Percentiles rank a stretch among this genome's conserved stretches.
These are phyloP conservation scores for Fraxinus excelsior DNA, from an alignment of 257 asterid genomes.

Conservation along the genomic window DNA sequence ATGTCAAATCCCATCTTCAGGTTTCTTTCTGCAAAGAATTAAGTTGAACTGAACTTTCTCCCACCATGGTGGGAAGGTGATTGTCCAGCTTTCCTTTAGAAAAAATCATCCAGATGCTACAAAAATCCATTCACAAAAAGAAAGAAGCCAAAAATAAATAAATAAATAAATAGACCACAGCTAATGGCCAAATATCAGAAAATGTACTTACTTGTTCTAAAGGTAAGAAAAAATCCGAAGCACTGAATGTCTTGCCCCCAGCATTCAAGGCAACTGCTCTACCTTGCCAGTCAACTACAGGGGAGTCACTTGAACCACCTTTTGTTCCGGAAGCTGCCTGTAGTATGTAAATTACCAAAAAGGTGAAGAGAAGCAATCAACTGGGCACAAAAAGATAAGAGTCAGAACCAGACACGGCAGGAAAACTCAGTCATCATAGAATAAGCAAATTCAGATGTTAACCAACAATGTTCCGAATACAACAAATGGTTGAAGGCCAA, in stretches of 20 bases:
- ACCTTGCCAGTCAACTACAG: constrained; percentile 98
- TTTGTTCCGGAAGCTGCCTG: constrained; percentile 99
- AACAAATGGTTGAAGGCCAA: neutral
- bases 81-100: neutral
- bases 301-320: constrained; percentile 99
- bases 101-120: neutral
- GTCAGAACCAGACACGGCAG: constrained; percentile 17
- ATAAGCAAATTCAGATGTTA: constrained; percentile 7
- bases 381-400: constrained; percentile 8
- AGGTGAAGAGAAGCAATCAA: constrained; percentile 6
- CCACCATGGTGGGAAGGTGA: constrained; percentile 7
- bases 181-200: neutral
- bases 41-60: neutral
- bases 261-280: constrained; percentile 99
- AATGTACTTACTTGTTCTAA: constrained; percentile 83
- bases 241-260: constrained; percentile 96
- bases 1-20: constrained; percentile 5
- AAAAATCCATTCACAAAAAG: constrained; percentile 1
- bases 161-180: too few relatives aligned
- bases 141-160: too few relatives aligned
- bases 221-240: constrained; percentile 97
- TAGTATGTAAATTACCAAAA: constrained; percentile 12
- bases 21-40: neutral
- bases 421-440: constrained; percentile 3
- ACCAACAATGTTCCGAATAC: neutral